Evolutionary conservation across 2,329 filamentous ascomycete species (phyloP).

Genomic region (Elsinoe fawcettii): DNA sequence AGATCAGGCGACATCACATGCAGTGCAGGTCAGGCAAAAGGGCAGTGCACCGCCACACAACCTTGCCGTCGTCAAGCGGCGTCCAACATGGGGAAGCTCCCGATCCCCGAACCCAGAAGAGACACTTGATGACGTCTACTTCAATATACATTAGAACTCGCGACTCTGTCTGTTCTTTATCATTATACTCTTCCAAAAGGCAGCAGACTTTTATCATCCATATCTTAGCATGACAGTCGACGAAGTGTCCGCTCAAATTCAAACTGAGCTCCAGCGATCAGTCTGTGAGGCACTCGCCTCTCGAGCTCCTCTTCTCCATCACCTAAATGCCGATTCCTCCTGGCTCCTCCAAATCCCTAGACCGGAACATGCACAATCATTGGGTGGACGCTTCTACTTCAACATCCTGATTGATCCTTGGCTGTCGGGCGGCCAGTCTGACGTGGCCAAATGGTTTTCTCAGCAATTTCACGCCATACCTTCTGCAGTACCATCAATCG

Average conservation of each 20-base stretch:
- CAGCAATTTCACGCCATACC: conserved; percentile 55
- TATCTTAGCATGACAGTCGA: conserved; percentile 20
- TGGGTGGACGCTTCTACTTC: conserved; percentile 47
- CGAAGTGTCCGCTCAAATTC: conserved; percentile 33
- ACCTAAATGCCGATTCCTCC: conserved; percentile 59
- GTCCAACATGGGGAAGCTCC: not conserved
- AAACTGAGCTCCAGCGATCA: conserved; percentile 36
- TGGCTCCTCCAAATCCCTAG: conserved; percentile 60
- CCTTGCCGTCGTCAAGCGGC: not conserved
- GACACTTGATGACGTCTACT: not conserved
- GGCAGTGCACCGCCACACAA: conserved; percentile 9
- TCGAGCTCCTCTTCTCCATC: conserved; percentile 50
- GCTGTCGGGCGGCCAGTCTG: conserved; percentile 55
- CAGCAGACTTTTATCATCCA: not conserved
- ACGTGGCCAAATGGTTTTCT: conserved; percentile 57
- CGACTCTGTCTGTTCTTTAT: not conserved
- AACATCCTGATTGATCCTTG: conserved; percentile 61
- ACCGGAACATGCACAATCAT: conserved; percentile 37
- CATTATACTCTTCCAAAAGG: not conserved
- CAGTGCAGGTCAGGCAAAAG: not conserved
- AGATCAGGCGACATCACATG: not conserved
- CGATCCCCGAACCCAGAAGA: not conserved
- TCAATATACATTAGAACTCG: not conserved
- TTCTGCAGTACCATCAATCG: conserved; percentile 48
- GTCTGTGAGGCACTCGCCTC: conserved; percentile 34